phyloP scores from a whole-genome alignment of 1,284 basidiomycete species.

The Abortiporus biennis region DNA sequence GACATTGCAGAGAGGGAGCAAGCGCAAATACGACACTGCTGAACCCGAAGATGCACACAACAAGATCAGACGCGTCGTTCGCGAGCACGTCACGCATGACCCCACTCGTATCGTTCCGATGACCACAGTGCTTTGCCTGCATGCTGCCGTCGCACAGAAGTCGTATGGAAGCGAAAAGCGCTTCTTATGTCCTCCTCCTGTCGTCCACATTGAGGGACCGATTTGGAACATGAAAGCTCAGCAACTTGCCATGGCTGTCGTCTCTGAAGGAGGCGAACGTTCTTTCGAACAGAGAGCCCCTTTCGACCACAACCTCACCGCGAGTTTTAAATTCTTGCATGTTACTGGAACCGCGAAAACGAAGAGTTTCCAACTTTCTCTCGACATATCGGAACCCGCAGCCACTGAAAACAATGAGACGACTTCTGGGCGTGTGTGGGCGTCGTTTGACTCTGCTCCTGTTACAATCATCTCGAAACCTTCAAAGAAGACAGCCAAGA shows the following conservation, averaged over 20 bases:
- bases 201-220: conserved; percentile 83
- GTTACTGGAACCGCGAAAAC: conserved; percentile 85
- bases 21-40: conserved; percentile 68
- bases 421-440: conserved; percentile 69
- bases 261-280: conserved; percentile 78
- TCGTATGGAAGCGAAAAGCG: conserved; percentile 91
- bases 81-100: conserved; percentile 71
- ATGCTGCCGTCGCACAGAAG: conserved; percentile 88
- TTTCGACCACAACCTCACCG: conserved; percentile 74
- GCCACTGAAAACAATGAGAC: conserved; percentile 48
- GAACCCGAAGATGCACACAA: conserved; percentile 65
- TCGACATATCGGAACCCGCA: conserved; percentile 73
- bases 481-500: conserved; percentile 95
- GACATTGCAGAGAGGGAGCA: conserved; percentile 38
- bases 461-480: conserved; percentile 96
- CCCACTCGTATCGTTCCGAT: conserved; percentile 69
- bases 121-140: conserved; percentile 85
- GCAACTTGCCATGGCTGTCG: conserved; percentile 79
- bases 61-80: conserved; percentile 77
- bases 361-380: conserved; percentile 82
- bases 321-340: conserved; percentile 87
- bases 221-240: conserved; percentile 76
- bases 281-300: conserved; percentile 78
- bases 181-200: conserved; percentile 84
- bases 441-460: conserved; percentile 85